These are phyloP conservation scores for Pseudogymnoascus sp. DNA, from an alignment of 2,329 filamentous ascomycete species.

Conservation along the genomic window DNA sequence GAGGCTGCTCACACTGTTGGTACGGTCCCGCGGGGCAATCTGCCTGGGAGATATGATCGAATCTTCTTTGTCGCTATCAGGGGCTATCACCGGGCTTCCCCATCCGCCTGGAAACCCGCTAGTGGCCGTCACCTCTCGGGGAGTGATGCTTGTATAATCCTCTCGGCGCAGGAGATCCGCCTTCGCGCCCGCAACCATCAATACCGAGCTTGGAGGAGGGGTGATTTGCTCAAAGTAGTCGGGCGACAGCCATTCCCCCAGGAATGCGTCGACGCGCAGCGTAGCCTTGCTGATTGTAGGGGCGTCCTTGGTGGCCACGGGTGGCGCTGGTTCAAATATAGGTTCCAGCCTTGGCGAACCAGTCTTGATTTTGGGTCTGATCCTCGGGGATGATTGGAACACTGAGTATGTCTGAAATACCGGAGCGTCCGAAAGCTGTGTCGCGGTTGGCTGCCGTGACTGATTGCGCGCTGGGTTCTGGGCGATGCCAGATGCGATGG, in stretches of 20 bases:
- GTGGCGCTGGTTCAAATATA: conserved; percentile 22
- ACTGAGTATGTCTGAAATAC: conserved; percentile 6
- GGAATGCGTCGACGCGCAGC: conserved; percentile 79
- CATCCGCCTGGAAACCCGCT: conserved; percentile 31
- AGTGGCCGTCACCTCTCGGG: conserved; percentile 19
- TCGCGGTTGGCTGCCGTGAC: conserved; percentile 21
- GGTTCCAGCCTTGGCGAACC: conserved; percentile 23
- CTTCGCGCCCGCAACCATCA: conserved; percentile 86
- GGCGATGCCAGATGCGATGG: conserved; percentile 75
- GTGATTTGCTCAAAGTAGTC: conserved; percentile 92
- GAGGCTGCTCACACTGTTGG: conserved; percentile 27
- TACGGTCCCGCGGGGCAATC: conserved; percentile 21
- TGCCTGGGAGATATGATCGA: conserved; percentile 15
- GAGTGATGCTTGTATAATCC: conserved; percentile 44
- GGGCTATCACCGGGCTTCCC: conserved; percentile 24
- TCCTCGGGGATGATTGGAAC: conserved; percentile 24
- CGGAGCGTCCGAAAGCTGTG: conserved; percentile 13
- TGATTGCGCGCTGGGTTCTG: conserved; percentile 40
- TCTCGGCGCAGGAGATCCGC: conserved; percentile 72
- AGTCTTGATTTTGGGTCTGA: conserved; percentile 20
- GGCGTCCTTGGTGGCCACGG: conserved; percentile 14
- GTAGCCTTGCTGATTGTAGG: conserved; percentile 44
- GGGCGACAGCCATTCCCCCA: conserved; percentile 91
- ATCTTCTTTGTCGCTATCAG: conserved; percentile 23
- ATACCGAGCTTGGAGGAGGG: conserved; percentile 72